Evolutionary conservation across 75 land plant genomes (phyloP).

Genomic region (Adiantum capillusveneris): DNA sequence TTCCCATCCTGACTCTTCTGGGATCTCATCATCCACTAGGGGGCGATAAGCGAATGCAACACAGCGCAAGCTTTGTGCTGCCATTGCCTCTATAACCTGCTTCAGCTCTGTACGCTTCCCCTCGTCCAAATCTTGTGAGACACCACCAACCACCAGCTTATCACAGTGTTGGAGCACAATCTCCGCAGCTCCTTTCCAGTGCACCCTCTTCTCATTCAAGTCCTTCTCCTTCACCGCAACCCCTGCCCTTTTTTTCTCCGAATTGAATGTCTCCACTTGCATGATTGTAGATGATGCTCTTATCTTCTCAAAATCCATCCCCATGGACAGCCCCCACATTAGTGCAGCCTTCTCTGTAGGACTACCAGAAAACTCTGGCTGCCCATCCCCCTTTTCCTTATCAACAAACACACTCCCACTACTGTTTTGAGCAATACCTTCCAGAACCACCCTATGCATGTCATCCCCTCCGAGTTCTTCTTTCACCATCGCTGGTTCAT

Average conservation of each 20-base stretch:
- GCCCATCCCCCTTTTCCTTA: constrained; percentile 30
- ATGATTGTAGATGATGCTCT: constrained; percentile 26
- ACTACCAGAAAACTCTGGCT: constrained; percentile 54
- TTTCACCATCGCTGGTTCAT: constrained; percentile 5
- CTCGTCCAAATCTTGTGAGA: constrained; percentile 7
- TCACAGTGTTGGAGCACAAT: constrained; percentile 47
- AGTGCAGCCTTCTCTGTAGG: constrained; percentile 82
- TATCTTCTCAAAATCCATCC: constrained; percentile 46
- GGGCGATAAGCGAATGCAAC: constrained; percentile 47
- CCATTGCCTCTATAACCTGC: constrained; percentile 45
- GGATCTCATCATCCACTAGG: not conserved
- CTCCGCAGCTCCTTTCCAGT: constrained; percentile 94
- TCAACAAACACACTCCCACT: constrained; percentile 34
- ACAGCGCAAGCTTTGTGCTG: constrained; percentile 48
- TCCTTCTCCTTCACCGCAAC: constrained; percentile 24
- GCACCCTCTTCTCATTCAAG: constrained; percentile 28
- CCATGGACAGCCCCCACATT: constrained; percentile 54
- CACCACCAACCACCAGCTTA: constrained; percentile 21
- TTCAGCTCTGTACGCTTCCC: constrained; percentile 14
- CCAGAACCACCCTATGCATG: constrained; percentile 16
- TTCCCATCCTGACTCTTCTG: not conserved
- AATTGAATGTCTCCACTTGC: constrained; percentile 70
- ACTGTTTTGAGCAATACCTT: constrained; percentile 42
- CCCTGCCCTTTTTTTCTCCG: constrained; percentile 70
- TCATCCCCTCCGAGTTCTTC: not conserved